Conservation (phyloP, 371 early-diverging fungal genomes). For the Actinomucor elegans region DNA sequence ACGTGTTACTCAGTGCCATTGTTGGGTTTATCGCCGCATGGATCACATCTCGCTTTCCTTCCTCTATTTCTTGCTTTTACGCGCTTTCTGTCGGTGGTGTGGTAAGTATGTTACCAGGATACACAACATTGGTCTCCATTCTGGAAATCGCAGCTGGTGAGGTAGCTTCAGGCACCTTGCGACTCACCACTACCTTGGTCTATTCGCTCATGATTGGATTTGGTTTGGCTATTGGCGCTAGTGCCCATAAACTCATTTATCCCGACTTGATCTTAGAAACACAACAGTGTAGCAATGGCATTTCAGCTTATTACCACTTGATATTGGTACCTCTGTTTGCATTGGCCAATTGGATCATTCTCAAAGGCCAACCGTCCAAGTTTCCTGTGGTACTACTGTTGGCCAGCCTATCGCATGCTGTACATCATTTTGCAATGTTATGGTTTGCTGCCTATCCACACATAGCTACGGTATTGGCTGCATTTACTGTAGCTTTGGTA, state of each 20-base stretch:
- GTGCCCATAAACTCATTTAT: slow-evolving; percentile 34
- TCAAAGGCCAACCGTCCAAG: slow-evolving; percentile 18
- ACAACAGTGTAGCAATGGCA: slow-evolving; percentile 18
- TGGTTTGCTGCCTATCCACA: slow-evolving; percentile 31
- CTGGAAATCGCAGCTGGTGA: slow-evolving; percentile 78
- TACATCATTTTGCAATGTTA: slow-evolving; percentile 19
- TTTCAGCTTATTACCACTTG: slow-evolving; percentile 26
- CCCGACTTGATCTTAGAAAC: slow-evolving; percentile 20
- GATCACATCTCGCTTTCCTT: slow-evolving; percentile 22
- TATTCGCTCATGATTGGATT: slow-evolving; percentile 72
- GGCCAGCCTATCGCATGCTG: slow-evolving; percentile 23
- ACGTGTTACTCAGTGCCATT: slow-evolving; percentile 56
- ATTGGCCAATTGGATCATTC: slow-evolving; percentile 19
- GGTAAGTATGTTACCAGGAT: slow-evolving; percentile 65
- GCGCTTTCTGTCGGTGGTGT: slow-evolving; percentile 64
- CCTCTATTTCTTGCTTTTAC: slow-evolving; percentile 38
- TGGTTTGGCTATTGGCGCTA: slow-evolving; percentile 70
- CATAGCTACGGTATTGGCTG: slow-evolving; percentile 27
- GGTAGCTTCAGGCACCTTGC: slow-evolving; percentile 75
- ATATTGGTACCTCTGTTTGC: slow-evolving; percentile 28
- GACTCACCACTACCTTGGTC: slow-evolving; percentile 69
- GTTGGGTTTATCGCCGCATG: slow-evolving; percentile 56
- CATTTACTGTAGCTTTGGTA: slow-evolving; percentile 26
- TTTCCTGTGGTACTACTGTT: slow-evolving; percentile 23
- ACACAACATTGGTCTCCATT: slow-evolving; percentile 64